These are phyloP conservation scores for Exophiala sp. DNA, from an alignment of 2,329 filamentous ascomycete species.

Conservation along the genomic window DNA sequence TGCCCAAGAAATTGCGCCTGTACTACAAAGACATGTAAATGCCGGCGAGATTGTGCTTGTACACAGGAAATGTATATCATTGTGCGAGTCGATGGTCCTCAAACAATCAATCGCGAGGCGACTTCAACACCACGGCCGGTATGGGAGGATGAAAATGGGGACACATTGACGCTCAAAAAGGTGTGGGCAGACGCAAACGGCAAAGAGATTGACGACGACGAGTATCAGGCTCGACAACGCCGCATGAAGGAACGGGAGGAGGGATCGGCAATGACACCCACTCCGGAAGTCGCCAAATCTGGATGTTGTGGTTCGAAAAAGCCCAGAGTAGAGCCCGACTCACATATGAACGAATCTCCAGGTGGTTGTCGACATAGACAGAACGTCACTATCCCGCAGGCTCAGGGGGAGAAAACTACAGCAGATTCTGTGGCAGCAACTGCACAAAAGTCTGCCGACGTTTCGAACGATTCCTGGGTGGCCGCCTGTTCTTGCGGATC, in stretches of 20 bases:
- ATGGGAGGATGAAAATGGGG: slow-evolving; percentile 25
- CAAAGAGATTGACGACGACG: slow-evolving; percentile 20
- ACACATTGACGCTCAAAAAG: slow-evolving; percentile 24
- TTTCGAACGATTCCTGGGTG: slow-evolving; percentile 9
- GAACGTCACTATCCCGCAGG: slow-evolving; percentile 13
- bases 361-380: slow-evolving; percentile 26
- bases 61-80: slow-evolving; percentile 26
- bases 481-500: slow-evolving; percentile 27
- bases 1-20: slow-evolving; percentile 27
- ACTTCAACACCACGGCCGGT: slow-evolving; percentile 22
- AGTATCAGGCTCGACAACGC: slow-evolving; percentile 20
- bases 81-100: slow-evolving; percentile 18
- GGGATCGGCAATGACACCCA: slow-evolving; percentile 4
- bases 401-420: slow-evolving; percentile 1
- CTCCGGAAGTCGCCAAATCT: slow-evolving; percentile 4
- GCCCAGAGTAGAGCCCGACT: slow-evolving; percentile 11
- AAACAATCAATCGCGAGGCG: slow-evolving; percentile 15
- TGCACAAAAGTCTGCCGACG: neutral
- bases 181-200: slow-evolving; percentile 27
- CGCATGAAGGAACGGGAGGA: slow-evolving; percentile 23
- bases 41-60: slow-evolving; percentile 24
- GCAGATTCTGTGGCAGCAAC: too few relatives aligned
- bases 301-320: slow-evolving; percentile 20
- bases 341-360: slow-evolving; percentile 1
- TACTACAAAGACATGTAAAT: slow-evolving; percentile 27